Evolutionary conservation across 805 yeast genomes (phyloP), one percentile per base, ranked within the genome.

Genomic region (Torulaspora franciscae): DNA sequence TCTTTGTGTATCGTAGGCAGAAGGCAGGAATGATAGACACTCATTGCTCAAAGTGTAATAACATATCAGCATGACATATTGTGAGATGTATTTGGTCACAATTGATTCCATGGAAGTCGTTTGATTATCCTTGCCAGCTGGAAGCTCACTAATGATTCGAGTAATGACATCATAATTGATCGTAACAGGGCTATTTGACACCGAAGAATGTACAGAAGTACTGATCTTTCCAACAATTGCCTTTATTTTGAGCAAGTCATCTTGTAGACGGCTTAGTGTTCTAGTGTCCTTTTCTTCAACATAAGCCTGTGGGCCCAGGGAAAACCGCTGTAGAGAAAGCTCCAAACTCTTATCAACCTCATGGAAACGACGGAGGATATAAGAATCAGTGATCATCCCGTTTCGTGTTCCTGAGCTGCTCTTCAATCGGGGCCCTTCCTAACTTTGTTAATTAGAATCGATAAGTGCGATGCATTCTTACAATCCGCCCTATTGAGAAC

Each of bases 61-160:
- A 36, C 61, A 57, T 7, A 59, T 33, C 10, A 57, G 42, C 3
- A 54, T 29, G 7, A 51, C 46, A 45, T 57, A 60, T 24, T 49
- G 42, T 15, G 34, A 38, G 17, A 54, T 36, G 14, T 40, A 26
- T 14, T 25, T 34, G 6, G 23, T 43, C 19, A 26, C 37, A 14
- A 40, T 28, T 9, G 13, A 26, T 8, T 43, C 47, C 3, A 48
- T 39, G 11, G 44, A 43, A 24, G 37, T 43, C 19, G 37, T 37
- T n/a, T 39, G 45, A 33, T 26, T 40, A 9, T 37, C 22, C 15
- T 39, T 40, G 9, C 30, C 11, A 4, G 13, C 8, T 10, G 45
- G 40, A 11, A 45, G 19, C 26, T 43, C 24, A 10, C 22, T 23
- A 4, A 49, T 15, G 7, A 50, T 32, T 9, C 45, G 24, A 8